A percentile compares a stretch with the other conserved stretches of the same genome.
These are phyloP conservation scores for Coniochaeta hoffmannii DNA, from an alignment of 2,329 filamentous ascomycete species.

Conservation along the genomic window DNA sequence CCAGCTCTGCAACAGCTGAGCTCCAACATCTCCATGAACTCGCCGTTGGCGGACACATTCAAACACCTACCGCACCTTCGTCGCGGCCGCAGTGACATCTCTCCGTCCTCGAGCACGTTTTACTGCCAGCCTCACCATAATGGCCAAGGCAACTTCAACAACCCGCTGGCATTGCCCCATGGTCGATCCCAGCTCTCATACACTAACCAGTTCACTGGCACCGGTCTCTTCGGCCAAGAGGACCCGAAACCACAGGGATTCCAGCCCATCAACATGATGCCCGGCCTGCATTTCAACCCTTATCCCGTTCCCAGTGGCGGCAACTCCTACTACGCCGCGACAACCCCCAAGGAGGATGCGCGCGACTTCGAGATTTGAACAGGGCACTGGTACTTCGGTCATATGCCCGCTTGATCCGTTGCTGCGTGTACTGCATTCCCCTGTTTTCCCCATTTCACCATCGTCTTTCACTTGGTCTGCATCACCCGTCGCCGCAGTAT, in stretches of 20 bases:
- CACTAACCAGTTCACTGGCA: not conserved
- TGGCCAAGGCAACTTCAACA: not conserved
- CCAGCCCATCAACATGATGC: constrained; percentile 1
- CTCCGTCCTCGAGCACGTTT: not conserved
- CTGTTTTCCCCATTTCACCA: not conserved
- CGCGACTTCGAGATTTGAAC: not conserved
- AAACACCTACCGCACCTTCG: not conserved
- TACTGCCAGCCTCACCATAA: not conserved
- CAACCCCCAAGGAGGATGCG: not conserved
- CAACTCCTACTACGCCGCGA: not conserved
- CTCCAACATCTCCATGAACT: constrained; percentile 7
- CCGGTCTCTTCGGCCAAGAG: not conserved
- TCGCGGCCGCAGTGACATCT: not conserved
- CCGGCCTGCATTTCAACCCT: not conserved
- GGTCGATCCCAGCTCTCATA: not conserved
- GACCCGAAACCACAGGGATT: not conserved
- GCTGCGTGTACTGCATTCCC: not conserved
- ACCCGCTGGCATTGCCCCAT: not conserved
- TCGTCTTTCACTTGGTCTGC: not conserved
- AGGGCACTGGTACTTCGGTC: not conserved
- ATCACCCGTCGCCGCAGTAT: not conserved
- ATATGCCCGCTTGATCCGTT: not conserved
- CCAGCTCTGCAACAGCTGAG: constrained; percentile 13
- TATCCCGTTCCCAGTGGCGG: not conserved
- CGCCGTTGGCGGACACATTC: not conserved